phyloP scores from a whole-genome alignment of 345 rosid species.

The Conringia planisiliqua region DNA sequence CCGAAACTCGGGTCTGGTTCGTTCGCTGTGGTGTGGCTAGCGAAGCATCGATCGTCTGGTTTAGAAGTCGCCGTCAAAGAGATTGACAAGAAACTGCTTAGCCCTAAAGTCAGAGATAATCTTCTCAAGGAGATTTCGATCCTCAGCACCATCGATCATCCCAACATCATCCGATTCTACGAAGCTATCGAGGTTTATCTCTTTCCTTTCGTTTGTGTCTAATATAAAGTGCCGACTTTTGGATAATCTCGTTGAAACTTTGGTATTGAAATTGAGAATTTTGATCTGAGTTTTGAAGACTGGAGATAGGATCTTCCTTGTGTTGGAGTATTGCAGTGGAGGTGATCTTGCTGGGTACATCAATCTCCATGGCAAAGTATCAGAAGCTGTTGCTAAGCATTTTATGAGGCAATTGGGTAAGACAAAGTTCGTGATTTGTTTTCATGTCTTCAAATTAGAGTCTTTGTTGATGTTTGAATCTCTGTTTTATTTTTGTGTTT shows the following conservation, averaged over 20 bases:
- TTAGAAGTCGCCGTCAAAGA: conserved; percentile 66
- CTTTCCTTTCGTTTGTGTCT: neutral
- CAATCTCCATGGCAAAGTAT: conserved; percentile 56
- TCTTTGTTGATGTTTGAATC: neutral
- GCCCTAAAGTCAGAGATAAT: conserved; percentile 62
- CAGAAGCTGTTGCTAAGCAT: conserved; percentile 69
- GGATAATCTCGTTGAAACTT: neutral
- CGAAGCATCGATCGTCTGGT: conserved; percentile 54
- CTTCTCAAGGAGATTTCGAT: conserved; percentile 71
- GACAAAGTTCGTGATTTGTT: neutral
- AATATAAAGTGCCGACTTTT: neutral
- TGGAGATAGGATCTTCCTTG: conserved; percentile 57
- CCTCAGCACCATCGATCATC: conserved; percentile 74
- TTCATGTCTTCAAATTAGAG: neutral
- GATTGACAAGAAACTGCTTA: conserved; percentile 63
- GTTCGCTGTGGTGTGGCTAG: conserved; percentile 67
- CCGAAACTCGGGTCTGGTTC: conserved; percentile 74
- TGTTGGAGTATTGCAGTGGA: conserved; percentile 82
- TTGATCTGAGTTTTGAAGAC: conserved; percentile 38
- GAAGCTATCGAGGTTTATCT: conserved; percentile 49
- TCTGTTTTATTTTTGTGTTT: neutral
- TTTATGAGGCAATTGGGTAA: conserved; percentile 81
- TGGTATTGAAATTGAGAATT: neutral
- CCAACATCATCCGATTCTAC: conserved; percentile 51
- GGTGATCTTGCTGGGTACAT: conserved; percentile 78